These are phyloP conservation scores for Clitopilus passeckerianus DNA, from an alignment of 768 basidiomycete species.

Conservation along the genomic window DNA sequence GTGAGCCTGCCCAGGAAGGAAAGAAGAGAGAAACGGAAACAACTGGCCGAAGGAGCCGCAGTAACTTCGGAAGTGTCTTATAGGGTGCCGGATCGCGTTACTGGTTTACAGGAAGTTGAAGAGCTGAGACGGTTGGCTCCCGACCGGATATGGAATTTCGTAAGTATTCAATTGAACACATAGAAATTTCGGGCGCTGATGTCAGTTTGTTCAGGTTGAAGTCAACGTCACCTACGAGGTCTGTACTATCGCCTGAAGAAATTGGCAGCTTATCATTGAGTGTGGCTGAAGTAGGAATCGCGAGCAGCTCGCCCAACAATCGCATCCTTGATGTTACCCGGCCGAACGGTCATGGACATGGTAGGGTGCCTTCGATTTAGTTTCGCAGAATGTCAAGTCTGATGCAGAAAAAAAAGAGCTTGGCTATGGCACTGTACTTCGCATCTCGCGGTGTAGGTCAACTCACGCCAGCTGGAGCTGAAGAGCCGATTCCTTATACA, in stretches of 20 bases:
- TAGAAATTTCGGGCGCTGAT: too few species aligned
- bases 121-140: conserved; percentile 78
- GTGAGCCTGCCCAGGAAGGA: conserved; percentile 40
- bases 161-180: conserved; percentile 24
- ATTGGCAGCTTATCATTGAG: neutral
- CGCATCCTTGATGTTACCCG: conserved; percentile 74
- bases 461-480: conserved; percentile 28
- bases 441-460: conserved; percentile 79
- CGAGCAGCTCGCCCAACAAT: conserved; percentile 48
- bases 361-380: conserved; percentile 30
- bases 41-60: conserved; percentile 10
- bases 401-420: conserved; percentile 50
- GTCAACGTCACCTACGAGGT: conserved; percentile 82
- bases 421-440: conserved; percentile 90
- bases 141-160: conserved; percentile 85
- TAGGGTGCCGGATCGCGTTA: conserved; percentile 84
- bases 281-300: conserved; percentile 49
- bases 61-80: conserved; percentile 33
- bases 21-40: conserved; percentile 19
- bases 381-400: neutral
- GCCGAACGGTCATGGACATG: conserved; percentile 85
- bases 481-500: conserved; percentile 45
- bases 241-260: neutral
- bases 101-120: conserved; percentile 71
- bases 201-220: conserved; percentile 47